These are phyloP conservation scores for Limnomonas spitsbergensis DNA, from an alignment of 139 green algal species.

Conservation along the genomic window DNA sequence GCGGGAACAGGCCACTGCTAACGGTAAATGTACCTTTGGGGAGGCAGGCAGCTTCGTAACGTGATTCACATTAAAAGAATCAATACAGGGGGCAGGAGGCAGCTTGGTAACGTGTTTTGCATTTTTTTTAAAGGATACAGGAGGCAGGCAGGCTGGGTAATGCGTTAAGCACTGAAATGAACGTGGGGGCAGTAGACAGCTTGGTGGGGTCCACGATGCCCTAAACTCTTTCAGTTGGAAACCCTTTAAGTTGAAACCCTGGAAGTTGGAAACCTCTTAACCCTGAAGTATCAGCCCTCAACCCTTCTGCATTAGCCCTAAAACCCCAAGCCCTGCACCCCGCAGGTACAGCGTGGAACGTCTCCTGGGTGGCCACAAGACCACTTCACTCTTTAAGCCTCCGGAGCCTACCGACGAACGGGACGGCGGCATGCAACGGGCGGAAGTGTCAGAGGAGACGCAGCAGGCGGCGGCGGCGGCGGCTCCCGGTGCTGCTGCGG, in stretches of 20 bases:
- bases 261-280: too few relatives aligned
- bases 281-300: not conserved
- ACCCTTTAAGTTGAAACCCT: too few relatives aligned
- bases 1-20: not conserved
- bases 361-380: slow-evolving; percentile 24
- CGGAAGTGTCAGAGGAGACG: not conserved
- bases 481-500: not conserved
- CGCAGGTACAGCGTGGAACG: slow-evolving; percentile 26
- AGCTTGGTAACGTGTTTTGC: too few relatives aligned
- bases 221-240: too few relatives aligned
- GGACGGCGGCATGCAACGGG: not conserved
- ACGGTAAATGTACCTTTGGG: not conserved
- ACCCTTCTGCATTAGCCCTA: not conserved
- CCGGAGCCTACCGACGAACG: not conserved
- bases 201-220: too few relatives aligned
- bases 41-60: too few relatives aligned
- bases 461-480: not conserved
- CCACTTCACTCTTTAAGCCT: slow-evolving; percentile 28
- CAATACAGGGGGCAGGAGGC: too few relatives aligned
- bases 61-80: too few relatives aligned
- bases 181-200: too few relatives aligned
- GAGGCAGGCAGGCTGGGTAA: too few relatives aligned
- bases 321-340: not conserved
- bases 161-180: too few relatives aligned
- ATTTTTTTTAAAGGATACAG: too few relatives aligned